Evolutionary conservation across 23 red algal genomes (phyloP).

Genomic region (Porphyridium purpureum): DNA sequence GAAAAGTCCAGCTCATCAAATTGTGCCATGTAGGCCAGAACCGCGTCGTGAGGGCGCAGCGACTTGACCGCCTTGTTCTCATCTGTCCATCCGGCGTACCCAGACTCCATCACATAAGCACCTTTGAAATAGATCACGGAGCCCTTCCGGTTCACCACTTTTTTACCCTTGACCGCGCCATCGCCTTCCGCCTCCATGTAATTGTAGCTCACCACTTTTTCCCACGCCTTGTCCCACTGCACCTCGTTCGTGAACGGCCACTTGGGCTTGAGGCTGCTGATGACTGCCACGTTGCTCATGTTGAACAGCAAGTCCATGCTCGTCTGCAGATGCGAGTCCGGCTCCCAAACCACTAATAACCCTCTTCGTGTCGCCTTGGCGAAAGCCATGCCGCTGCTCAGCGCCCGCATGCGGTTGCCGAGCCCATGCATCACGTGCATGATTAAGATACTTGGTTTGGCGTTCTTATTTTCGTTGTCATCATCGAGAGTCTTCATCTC

Average conservation of each 20-base stretch:
- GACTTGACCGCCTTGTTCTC: constrained; percentile 30
- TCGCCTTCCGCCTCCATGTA: constrained; percentile 44
- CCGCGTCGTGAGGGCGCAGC: constrained; percentile 15
- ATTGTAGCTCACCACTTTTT: constrained; percentile 37
- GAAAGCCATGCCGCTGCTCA: constrained; percentile 43
- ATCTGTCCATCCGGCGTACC: constrained; percentile 24
- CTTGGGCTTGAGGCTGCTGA: not conserved
- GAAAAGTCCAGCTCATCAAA: not conserved
- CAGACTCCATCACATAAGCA: constrained; percentile 33
- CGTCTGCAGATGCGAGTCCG: constrained; percentile 29
- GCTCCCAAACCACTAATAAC: constrained; percentile 42
- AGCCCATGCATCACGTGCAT: constrained; percentile 68
- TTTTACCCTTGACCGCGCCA: constrained; percentile 32
- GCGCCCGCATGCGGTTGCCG: constrained; percentile 58
- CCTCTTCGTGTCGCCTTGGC: constrained; percentile 11
- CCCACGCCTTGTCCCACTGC: constrained; percentile 36
- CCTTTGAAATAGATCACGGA: constrained; percentile 52
- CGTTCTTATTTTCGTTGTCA: not conserved
- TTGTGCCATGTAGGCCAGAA: constrained; percentile 7
- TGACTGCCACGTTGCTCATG: not conserved
- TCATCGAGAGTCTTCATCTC: not conserved
- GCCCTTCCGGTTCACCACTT: constrained; percentile 14
- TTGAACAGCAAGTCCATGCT: constrained; percentile 12
- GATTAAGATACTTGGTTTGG: constrained; percentile 21
- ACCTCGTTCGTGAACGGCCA: constrained; percentile 19